Percentiles rank a stretch among this genome's conserved stretches.
phyloP scores from a whole-genome alignment of 768 basidiomycete genomes.

The Lactifluus subvellereus region DNA sequence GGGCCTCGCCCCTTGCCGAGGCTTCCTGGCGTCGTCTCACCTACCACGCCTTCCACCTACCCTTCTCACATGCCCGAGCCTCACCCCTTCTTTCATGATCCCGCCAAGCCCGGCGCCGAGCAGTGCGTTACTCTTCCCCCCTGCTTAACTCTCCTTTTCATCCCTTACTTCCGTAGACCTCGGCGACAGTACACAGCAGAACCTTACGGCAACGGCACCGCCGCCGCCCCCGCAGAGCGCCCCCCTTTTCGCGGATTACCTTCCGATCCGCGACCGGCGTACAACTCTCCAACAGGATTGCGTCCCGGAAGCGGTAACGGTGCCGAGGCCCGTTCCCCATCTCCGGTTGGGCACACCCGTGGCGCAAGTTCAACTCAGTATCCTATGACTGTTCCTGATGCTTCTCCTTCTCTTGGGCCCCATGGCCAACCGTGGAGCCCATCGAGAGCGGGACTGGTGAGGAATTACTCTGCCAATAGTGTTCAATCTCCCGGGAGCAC shows the following conservation, averaged over 20 bases:
- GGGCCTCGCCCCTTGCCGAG: slow-evolving; percentile 23
- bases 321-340: slow-evolving; percentile 7
- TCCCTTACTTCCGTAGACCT: background rate
- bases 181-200: slow-evolving; percentile 14
- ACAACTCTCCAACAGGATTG: background rate
- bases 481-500: slow-evolving; percentile 3
- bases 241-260: slow-evolving; percentile 16
- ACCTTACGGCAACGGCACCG: slow-evolving; percentile 2
- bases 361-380: slow-evolving; percentile 13
- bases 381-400: slow-evolving; percentile 19
- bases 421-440: slow-evolving; percentile 16
- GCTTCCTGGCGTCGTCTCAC: slow-evolving; percentile 13
- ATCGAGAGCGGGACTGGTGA: background rate
- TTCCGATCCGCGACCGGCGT: slow-evolving; percentile 17
- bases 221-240: slow-evolving; percentile 4
- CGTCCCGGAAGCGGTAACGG: slow-evolving; percentile 14
- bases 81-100: slow-evolving; percentile 9
- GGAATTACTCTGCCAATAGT: slow-evolving; percentile 11
- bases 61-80: slow-evolving; percentile 23
- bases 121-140: slow-evolving; percentile 11
- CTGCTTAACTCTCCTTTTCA: background rate
- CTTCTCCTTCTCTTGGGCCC: background rate
- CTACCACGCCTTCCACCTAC: slow-evolving; percentile 13
- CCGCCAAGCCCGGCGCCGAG: slow-evolving; percentile 9
- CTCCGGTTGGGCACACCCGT: slow-evolving; percentile 19